Conservation (phyloP, 371 early-diverging fungal species). For the Coemansia sp. region DNA sequence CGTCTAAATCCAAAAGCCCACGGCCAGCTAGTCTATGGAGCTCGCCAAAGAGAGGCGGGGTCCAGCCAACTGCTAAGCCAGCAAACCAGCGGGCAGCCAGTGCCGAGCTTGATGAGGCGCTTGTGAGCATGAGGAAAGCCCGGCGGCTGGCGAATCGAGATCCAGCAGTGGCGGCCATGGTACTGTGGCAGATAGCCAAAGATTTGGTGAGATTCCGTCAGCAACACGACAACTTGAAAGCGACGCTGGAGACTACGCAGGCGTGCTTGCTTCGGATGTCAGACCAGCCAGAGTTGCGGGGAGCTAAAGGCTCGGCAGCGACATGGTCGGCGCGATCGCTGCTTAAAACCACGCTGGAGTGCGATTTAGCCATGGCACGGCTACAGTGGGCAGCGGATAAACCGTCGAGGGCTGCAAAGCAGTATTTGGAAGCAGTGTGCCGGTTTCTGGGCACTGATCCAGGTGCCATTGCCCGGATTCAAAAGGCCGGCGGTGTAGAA, state of each 20-base stretch:
- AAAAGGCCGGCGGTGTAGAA: neutral
- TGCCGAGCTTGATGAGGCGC: conserved; percentile 3
- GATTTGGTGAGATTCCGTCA: conserved; percentile 24
- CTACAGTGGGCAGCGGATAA: neutral
- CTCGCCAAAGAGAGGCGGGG: neutral
- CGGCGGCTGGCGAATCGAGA: conserved; percentile 16
- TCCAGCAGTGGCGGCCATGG: conserved; percentile 43
- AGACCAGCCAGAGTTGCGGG: conserved; percentile 13
- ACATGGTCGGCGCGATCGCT: conserved; percentile 30
- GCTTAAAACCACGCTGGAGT: conserved; percentile 40
- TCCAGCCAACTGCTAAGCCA: neutral
- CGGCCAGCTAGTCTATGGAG: neutral
- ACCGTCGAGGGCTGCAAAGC: neutral
- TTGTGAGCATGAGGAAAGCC: conserved; percentile 27
- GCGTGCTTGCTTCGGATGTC: conserved; percentile 27
- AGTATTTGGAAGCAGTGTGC: conserved; percentile 19
- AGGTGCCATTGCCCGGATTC: neutral
- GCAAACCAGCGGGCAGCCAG: neutral
- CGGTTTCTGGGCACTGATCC: conserved; percentile 22
- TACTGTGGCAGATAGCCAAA: conserved; percentile 41
- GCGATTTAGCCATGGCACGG: conserved; percentile 31
- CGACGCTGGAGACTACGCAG: conserved; percentile 1
- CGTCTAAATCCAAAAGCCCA: neutral
- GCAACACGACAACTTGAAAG: conserved; percentile 1
- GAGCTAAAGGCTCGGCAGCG: conserved; percentile 24